Evolutionary conservation across 108 stramenopile species (phyloP).

Genomic region (Skeletonema marinoi): DNA sequence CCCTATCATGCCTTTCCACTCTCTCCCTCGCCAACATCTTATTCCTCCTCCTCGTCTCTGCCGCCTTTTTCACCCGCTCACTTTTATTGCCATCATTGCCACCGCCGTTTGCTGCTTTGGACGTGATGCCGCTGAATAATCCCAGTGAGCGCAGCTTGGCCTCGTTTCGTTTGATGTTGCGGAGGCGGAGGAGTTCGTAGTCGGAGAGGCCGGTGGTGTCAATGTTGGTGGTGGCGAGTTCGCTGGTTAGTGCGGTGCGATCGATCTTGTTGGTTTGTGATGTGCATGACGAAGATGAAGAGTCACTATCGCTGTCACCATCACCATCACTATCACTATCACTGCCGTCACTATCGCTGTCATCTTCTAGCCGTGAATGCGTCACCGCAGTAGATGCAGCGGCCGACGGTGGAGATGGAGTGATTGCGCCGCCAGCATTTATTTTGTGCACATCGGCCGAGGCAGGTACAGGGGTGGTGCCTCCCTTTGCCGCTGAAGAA

Average conservation of each 20-base stretch:
- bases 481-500: background rate
- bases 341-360: background rate
- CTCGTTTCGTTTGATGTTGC: conserved; percentile 49
- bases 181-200: conserved; percentile 41
- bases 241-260: background rate
- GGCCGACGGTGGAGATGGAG: background rate
- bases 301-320: background rate
- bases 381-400: background rate
- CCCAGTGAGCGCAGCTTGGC: conserved; percentile 41
- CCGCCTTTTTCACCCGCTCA: background rate
- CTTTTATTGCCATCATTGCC: background rate
- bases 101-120: background rate
- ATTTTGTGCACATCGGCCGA: background rate
- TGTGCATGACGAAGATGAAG: background rate
- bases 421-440: background rate
- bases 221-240: background rate
- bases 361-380: background rate
- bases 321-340: background rate
- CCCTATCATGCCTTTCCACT: background rate
- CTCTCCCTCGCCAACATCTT: background rate
- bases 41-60: background rate
- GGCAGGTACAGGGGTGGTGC: background rate
- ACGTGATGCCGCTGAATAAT: background rate
- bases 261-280: background rate
- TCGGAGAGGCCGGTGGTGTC: conserved; percentile 39